Conservation (phyloP, 2,329 filamentous ascomycete species). For the Meredithiella fracta region DNA sequence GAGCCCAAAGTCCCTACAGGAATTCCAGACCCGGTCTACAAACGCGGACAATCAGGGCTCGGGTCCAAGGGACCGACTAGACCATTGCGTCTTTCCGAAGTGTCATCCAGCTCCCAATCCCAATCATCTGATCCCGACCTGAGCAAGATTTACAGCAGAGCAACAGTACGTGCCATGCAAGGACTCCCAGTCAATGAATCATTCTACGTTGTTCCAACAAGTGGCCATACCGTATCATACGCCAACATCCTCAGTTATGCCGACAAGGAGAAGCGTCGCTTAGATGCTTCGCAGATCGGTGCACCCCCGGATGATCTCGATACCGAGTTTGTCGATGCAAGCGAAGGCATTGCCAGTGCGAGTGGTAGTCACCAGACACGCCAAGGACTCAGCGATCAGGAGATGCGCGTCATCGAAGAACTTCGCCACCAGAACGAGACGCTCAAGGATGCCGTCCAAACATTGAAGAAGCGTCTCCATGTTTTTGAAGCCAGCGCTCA, state of each 20-base stretch:
- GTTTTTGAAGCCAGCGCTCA: slow-evolving; percentile 89
- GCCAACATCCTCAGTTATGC: slow-evolving; percentile 67
- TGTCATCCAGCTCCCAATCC: not conserved
- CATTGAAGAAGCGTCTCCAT: slow-evolving; percentile 71
- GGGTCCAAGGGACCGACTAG: not conserved
- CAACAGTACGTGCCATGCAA: slow-evolving; percentile 65
- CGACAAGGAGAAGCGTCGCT: slow-evolving; percentile 47
- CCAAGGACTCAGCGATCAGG: slow-evolving; percentile 27
- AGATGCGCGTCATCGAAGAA: slow-evolving; percentile 62
- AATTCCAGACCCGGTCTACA: slow-evolving; percentile 3
- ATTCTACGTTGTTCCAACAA: slow-evolving; percentile 89
- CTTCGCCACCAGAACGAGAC: slow-evolving; percentile 75
- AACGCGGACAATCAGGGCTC: not conserved
- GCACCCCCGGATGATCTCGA: slow-evolving; percentile 45
- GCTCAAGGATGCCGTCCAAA: slow-evolving; percentile 71
- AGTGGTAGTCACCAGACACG: slow-evolving; percentile 23
- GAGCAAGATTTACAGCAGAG: slow-evolving; percentile 67
- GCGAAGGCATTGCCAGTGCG: slow-evolving; percentile 38
- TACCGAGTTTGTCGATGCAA: slow-evolving; percentile 81
- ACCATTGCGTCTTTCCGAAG: slow-evolving; percentile 7
- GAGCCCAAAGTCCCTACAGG: not conserved
- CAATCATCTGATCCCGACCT: slow-evolving; percentile 50
- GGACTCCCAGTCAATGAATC: slow-evolving; percentile 55
- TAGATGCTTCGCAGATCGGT: slow-evolving; percentile 33
- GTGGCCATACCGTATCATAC: slow-evolving; percentile 82